Base-by-base conservation (phyloP, 2,329 filamentous ascomycete species). In the Hypoxylon sp. region DNA sequence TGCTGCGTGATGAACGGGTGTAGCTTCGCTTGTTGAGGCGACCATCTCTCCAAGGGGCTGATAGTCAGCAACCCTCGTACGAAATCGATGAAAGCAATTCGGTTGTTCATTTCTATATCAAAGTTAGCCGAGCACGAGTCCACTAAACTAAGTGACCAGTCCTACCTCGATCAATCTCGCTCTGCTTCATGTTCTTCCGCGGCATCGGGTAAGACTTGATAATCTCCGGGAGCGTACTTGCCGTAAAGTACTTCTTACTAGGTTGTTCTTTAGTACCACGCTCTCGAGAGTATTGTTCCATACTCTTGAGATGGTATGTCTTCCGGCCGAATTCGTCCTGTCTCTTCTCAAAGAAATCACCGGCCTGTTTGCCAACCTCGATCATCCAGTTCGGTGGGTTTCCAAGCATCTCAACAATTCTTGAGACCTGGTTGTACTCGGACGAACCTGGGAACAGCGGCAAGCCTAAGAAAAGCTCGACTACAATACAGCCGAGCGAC, bases 221-320 rank as follows among this genome's bases (percentile, higher is more conserved):
- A 71, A 99, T 99, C 73, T 99, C 96, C 3, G 95, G 95, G 58
- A 99, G 83, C 1, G 94, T 97, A 44, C 90, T 98, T 37, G 94
- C 94, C 75, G 95, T 93, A 83, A 99, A 99, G 81, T 99, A 99
- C 82, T 98, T 98, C 85, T 99, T 99, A 88, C 96, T 99, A 22
- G 96, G 96, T 80, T 98, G 96, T 81, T 99, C 96, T 80, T 99
- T 99, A 37, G 94, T 96, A 65, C 92, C 92, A 78, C 97, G 96
- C 79, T 99, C 96, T 63, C 95, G 87, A 14, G 96, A 95, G 80
- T 98, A 99, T 79, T 98, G 94, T 78, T 99, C 96, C 93, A 99
- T 97, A 72, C 92, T 94, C 84, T 99, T 99, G 42, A 99, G 84
- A 59, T 95, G 90, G 79, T 97, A 98, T 5, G 91, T 94, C 75